Evolutionary conservation across 257 asterid genomes (phyloP), one percentile per base, ranked within the genome.

Genomic region (Voacanga thouarsii): DNA sequence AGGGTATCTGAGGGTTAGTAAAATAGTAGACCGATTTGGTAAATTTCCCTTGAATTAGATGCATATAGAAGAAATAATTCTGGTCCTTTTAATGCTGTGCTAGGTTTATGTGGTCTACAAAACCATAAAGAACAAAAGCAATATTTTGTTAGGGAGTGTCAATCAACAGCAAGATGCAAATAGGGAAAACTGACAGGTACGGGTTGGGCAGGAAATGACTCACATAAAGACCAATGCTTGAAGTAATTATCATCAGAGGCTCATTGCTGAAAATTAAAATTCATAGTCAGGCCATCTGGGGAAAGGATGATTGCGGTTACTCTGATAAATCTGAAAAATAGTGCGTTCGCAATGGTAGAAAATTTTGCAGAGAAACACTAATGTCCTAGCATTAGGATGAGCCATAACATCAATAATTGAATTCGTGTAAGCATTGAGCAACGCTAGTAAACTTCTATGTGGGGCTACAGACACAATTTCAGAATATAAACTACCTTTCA

Each of bases 401-500:
- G 15, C 21, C 14, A 61, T 45, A 63, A 44, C 21, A 24, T 47
- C 47, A 43, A 43, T 43, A 43, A 43, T 43, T 43, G 14, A 47
- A 47, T 47, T 47, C 14, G 9, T 47, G n/a, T 47, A 63, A 33
- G 37, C 37, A 33, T 33, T 33, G 5, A 44, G 47, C 60, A 64
- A 45, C 30, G 28, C n/a, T 33, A n/a, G 23, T 26, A 77, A n/a
- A 6, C 66, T 45, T 28, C 12, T 33, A 14, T n/a, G 4, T 33
- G 3, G 11, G 50, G 43, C 28, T 72, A 74, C 56, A 26, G 9
- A 19, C 6, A 66, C 21, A 75, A 67, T 12, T 23, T 67, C 64
- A 57, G 23, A 26, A 79, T 8, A n/a, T 18, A 26, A 33, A 72
- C 26, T 84, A 93, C 98, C 98, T 88, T 90, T 90, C 97, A 90